A percentile compares a stretch with the other conserved stretches of the same genome.
phyloP scores from a whole-genome alignment of 768 basidiomycete species.

The Gloeopeniophorella convolvens region DNA sequence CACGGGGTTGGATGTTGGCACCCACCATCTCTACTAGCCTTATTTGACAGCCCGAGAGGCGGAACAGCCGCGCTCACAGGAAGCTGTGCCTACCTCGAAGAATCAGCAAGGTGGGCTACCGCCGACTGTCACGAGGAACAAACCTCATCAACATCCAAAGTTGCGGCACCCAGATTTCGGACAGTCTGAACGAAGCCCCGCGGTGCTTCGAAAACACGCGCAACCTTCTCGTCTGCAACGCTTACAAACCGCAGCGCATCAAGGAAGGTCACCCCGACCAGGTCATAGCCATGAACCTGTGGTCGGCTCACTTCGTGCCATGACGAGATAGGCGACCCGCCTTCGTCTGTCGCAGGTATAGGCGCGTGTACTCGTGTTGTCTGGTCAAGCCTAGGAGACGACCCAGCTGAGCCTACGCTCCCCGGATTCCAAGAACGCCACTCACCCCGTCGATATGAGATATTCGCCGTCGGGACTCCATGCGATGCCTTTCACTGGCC shows the following conservation, averaged over 20 bases:
- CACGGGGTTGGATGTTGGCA: background rate
- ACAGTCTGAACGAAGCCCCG: slow-evolving; percentile 64
- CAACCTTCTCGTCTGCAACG: slow-evolving; percentile 94
- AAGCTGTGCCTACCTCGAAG: slow-evolving; percentile 40
- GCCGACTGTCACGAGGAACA: slow-evolving; percentile 13
- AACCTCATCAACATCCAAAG: slow-evolving; percentile 48
- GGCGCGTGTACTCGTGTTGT: slow-evolving; percentile 85
- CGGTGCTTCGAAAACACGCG: slow-evolving; percentile 89
- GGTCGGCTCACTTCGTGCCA: slow-evolving; percentile 93
- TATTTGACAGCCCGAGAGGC: slow-evolving; percentile 91
- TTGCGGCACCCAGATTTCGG: slow-evolving; percentile 43
- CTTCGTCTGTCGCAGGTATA: slow-evolving; percentile 25
- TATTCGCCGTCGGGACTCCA: slow-evolving; percentile 90
- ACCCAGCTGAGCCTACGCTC: background rate
- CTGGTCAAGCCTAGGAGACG: slow-evolving; percentile 65
- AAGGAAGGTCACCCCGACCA: slow-evolving; percentile 74
- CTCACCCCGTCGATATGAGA: slow-evolving; percentile 78
- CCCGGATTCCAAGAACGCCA: slow-evolving; percentile 1
- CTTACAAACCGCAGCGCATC: slow-evolving; percentile 75
- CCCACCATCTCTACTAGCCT: slow-evolving; percentile 71
- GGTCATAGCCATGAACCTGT: slow-evolving; percentile 95
- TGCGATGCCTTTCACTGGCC: slow-evolving; percentile 67
- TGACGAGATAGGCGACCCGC: slow-evolving; percentile 21
- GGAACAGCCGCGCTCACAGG: slow-evolving; percentile 86
- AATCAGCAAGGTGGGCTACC: background rate